Conservation (phyloP, 208 protist species). For the Wallacemonas rigidus region DNA sequence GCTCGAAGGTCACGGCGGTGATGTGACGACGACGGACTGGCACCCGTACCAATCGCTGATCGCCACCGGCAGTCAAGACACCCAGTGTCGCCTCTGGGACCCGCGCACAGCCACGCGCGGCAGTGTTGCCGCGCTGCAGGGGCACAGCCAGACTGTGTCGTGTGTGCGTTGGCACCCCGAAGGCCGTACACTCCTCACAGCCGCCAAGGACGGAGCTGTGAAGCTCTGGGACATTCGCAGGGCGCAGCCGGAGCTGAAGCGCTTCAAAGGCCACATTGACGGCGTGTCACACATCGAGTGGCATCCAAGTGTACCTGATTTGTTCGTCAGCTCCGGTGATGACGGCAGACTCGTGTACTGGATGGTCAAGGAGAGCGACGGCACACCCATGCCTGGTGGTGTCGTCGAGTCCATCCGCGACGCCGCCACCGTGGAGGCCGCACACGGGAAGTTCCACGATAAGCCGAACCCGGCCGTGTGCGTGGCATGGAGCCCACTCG, state of each 20-base stretch:
- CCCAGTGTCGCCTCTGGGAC: conserved; percentile 85
- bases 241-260: conserved; percentile 69
- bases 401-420: conserved; percentile 59
- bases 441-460: conserved; percentile 82
- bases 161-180: conserved; percentile 86
- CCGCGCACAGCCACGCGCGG: conserved; percentile 73
- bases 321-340: conserved; percentile 77
- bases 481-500: conserved; percentile 81
- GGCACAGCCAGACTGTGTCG: conserved; percentile 79
- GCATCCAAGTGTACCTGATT: conserved; percentile 73
- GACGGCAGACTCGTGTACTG: conserved; percentile 86
- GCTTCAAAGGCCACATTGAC: conserved; percentile 76
- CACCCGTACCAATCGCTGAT: conserved; percentile 83
- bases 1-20: conserved; percentile 86
- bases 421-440: conserved; percentile 67
- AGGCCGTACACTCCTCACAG: conserved; percentile 73
- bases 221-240: conserved; percentile 88
- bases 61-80: conserved; percentile 87
- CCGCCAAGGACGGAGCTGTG: conserved; percentile 77
- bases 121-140: conserved; percentile 79
- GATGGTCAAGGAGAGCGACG: conserved; percentile 79
- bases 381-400: conserved; percentile 49
- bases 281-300: conserved; percentile 78
- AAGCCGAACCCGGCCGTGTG: conserved; percentile 76
- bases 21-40: conserved; percentile 88